Conservation (phyloP, 495 filamentous ascomycete species). For the Trichoderma reesei region DNA sequence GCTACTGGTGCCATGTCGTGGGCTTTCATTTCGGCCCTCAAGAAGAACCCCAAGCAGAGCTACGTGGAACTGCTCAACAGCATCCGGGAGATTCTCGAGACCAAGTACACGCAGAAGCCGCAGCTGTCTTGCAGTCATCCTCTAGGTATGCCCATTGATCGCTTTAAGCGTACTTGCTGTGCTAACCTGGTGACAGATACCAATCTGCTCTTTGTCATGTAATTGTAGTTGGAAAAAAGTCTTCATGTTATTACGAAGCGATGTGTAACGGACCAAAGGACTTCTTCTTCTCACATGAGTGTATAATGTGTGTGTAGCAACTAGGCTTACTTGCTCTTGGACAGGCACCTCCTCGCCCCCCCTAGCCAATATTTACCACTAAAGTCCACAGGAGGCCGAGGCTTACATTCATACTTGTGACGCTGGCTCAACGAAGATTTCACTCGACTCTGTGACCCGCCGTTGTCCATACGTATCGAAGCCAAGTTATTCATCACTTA, state of each 20-base stretch:
- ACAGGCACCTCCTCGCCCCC: neutral
- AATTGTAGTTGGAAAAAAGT: constrained; percentile 1
- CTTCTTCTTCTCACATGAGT: neutral
- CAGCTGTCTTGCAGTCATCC: constrained; percentile 96
- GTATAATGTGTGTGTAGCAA: neutral
- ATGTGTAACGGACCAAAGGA: neutral
- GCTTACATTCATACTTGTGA: neutral
- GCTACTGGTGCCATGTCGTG: constrained; percentile 97
- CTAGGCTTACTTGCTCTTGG: neutral
- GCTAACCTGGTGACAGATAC: constrained; percentile 26
- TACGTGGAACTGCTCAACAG: constrained; percentile 90
- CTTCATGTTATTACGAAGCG: too few species aligned
- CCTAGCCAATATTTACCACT: neutral
- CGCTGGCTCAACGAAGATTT: too few species aligned
- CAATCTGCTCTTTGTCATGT: constrained; percentile 40
- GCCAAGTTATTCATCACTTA: too few species aligned
- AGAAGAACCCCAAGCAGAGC: constrained; percentile 91
- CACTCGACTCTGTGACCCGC: too few species aligned
- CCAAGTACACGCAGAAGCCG: constrained; percentile 89
- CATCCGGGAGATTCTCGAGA: constrained; percentile 77
- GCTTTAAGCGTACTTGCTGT: neutral
- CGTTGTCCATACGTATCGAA: too few species aligned
- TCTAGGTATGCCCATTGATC: constrained; percentile 51
- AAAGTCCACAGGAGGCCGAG: neutral
- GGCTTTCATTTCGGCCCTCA: constrained; percentile 84